Evolutionary conservation across 305 asterid species (phyloP).

Genomic region (Fraxinus sp.): DNA sequence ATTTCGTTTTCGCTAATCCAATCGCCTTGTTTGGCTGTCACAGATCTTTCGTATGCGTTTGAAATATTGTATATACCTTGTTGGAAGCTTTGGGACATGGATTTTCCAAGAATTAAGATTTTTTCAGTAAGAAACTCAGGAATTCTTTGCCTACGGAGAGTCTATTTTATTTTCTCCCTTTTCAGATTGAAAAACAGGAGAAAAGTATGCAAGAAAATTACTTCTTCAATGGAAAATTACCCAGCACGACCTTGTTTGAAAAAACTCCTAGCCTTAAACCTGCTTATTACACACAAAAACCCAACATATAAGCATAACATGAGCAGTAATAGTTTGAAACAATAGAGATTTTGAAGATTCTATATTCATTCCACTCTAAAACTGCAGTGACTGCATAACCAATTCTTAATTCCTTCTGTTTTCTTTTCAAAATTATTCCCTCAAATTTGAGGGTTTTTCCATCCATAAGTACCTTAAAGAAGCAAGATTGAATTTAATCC

Average conservation of each 20-base stretch:
- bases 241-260: neutral
- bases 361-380: neutral
- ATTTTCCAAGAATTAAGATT: slow-evolving; percentile 18
- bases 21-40: slow-evolving; percentile 28
- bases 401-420: neutral
- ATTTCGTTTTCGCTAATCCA: slow-evolving; percentile 28
- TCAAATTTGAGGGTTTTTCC: neutral
- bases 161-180: too few relatives aligned
- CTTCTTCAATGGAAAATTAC: neutral
- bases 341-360: neutral
- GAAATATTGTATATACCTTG: slow-evolving; percentile 42
- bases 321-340: neutral
- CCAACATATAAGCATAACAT: neutral
- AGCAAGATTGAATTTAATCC: slow-evolving; percentile 3
- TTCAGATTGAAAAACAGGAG: neutral
- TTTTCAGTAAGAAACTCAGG: neutral
- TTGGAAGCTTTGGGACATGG: slow-evolving; percentile 53
- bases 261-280: neutral
- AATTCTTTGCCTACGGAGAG: neutral
- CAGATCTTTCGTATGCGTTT: slow-evolving; percentile 45
- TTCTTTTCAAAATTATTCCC: neutral
- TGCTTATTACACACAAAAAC: neutral
- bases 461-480: slow-evolving; percentile 26
- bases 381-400: neutral
- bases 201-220: neutral